phyloP scores from a whole-genome alignment of 768 basidiomycete genomes.

The Mycena amicta region DNA sequence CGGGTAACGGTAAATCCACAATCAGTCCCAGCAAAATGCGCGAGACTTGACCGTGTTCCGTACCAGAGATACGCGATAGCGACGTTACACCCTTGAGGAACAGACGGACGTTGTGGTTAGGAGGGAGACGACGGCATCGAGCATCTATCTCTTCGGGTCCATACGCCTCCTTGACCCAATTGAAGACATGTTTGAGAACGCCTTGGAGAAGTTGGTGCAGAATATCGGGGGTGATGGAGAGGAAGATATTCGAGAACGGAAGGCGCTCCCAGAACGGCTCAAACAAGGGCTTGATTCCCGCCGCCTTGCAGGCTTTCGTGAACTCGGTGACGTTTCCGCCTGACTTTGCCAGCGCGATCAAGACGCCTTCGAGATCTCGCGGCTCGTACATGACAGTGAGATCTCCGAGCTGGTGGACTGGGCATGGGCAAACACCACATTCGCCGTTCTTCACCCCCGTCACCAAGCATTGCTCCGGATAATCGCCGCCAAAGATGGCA shows the following conservation, averaged over 20 bases:
- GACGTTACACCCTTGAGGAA: conserved; percentile 33
- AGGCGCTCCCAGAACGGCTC: conserved; percentile 30
- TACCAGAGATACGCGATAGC: conserved; percentile 29
- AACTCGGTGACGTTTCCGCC: not conserved
- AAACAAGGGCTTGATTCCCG: conserved; percentile 21
- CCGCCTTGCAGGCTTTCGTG: conserved; percentile 5
- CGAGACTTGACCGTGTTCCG: conserved; percentile 30
- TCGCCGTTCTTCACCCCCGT: conserved; percentile 26
- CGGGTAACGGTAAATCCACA: conserved; percentile 17
- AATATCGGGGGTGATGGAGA: conserved; percentile 26
- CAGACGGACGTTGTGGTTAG: conserved; percentile 28
- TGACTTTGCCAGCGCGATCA: not conserved
- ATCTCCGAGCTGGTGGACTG: conserved; percentile 4
- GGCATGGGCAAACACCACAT: conserved; percentile 18
- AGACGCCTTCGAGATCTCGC: conserved; percentile 5
- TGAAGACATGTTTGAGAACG: conserved; percentile 29
- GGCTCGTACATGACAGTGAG: conserved; percentile 1
- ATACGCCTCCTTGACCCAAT: conserved; percentile 24
- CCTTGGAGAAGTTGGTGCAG: conserved; percentile 33
- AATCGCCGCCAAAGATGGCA: conserved; percentile 39
- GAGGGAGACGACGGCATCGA: conserved; percentile 29
- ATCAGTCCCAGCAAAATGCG: conserved; percentile 27
- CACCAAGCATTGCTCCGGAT: conserved; percentile 44
- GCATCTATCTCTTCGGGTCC: conserved; percentile 31
- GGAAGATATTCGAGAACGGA: conserved; percentile 26